phyloP scores from a whole-genome alignment of 2,329 filamentous ascomycete species.

The Hymenoscyphus fructigenus region DNA sequence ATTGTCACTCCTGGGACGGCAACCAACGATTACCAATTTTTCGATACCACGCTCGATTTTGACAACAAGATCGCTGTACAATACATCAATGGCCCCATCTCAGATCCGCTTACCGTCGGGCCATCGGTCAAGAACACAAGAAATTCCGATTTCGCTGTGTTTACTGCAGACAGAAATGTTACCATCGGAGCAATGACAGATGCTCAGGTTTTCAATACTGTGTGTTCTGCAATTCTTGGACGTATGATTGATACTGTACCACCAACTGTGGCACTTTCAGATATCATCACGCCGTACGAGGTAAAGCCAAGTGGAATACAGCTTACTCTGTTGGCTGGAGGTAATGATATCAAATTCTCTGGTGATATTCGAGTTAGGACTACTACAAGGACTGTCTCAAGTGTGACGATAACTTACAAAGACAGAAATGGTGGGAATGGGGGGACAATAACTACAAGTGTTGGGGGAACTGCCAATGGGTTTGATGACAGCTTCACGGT shows the following conservation, averaged over 20 bases:
- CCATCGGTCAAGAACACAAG: constrained; percentile 45
- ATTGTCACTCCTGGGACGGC: constrained; percentile 48
- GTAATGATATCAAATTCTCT: constrained; percentile 48
- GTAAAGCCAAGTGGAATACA: constrained; percentile 60
- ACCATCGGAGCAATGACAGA: constrained; percentile 52
- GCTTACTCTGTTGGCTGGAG: constrained; percentile 51
- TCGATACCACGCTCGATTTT: constrained; percentile 52
- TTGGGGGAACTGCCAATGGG: constrained; percentile 51
- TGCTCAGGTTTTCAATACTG: constrained; percentile 44
- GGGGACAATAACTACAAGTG: constrained; percentile 47
- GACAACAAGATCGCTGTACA: constrained; percentile 59
- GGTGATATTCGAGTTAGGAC: constrained; percentile 59
- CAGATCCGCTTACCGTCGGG: constrained; percentile 55
- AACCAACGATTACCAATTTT: constrained; percentile 43
- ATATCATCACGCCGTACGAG: constrained; percentile 54
- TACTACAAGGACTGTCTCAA: constrained; percentile 44
- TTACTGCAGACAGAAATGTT: constrained; percentile 53
- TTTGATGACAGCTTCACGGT: constrained; percentile 62
- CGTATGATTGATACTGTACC: constrained; percentile 64
- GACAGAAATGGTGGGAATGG: constrained; percentile 49
- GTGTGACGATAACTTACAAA: constrained; percentile 55
- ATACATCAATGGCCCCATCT: constrained; percentile 53
- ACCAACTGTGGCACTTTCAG: constrained; percentile 48
- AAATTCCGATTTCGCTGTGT: constrained; percentile 55
- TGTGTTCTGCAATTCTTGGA: constrained; percentile 53